Conservation (phyloP, 2,329 filamentous ascomycete species). For the Epicoccum sorghinum region DNA sequence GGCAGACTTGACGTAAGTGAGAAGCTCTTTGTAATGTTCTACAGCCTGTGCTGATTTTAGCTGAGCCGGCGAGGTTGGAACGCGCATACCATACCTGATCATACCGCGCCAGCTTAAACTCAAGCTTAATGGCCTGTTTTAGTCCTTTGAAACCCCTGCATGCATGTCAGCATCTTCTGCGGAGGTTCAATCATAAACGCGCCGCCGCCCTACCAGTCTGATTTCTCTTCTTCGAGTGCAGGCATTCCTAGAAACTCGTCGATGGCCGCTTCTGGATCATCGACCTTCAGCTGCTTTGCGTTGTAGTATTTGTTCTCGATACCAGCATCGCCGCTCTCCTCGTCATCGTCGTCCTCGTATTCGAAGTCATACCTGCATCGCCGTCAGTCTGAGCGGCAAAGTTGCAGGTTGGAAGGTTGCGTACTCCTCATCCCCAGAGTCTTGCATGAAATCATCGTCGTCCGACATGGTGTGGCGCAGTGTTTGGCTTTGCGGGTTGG, state of each 20-base stretch:
- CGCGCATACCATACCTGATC: conserved; percentile 65
- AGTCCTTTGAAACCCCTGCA: conserved; percentile 87
- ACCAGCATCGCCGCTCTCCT: conserved; percentile 85
- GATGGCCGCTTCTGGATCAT: conserved; percentile 86
- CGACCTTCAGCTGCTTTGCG: conserved; percentile 92
- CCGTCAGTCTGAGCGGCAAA: background rate
- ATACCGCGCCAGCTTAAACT: conserved; percentile 91
- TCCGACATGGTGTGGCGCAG: conserved; percentile 68
- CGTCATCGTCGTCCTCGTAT: conserved; percentile 92
- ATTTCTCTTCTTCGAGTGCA: conserved; percentile 83
- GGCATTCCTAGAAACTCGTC: conserved; percentile 91
- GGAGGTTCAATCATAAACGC: background rate
- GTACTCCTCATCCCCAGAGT: conserved; percentile 85
- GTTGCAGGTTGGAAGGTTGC: conserved; percentile 19
- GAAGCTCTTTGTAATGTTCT: conserved; percentile 89
- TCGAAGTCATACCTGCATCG: conserved; percentile 84
- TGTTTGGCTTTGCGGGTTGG: background rate
- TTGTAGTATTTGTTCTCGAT: conserved; percentile 99
- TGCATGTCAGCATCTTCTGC: conserved; percentile 20
- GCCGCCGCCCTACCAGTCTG: conserved; percentile 71
- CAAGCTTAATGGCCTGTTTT: conserved; percentile 97
- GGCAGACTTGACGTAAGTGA: conserved; percentile 96
- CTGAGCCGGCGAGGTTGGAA: conserved; percentile 3
- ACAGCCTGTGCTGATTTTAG: conserved; percentile 67
- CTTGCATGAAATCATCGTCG: conserved; percentile 92